Conservation (phyloP, 2,329 filamentous ascomycete species). For the Botrytis fabae region DNA sequence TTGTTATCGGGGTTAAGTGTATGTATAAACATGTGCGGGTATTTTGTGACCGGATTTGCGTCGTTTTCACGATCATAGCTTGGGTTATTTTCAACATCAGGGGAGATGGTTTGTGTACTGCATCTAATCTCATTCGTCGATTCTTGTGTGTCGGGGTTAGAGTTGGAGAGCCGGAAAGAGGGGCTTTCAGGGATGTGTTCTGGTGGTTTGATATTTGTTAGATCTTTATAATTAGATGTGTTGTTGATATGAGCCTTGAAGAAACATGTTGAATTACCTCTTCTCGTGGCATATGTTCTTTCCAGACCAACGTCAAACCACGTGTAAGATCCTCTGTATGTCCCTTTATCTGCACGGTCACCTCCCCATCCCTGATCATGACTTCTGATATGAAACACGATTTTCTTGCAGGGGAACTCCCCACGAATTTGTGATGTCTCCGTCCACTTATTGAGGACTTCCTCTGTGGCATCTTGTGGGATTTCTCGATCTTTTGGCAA, state of each 20-base stretch:
- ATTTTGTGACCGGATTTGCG: not conserved
- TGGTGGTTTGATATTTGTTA: not conserved
- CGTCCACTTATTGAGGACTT: slow-evolving; percentile 31
- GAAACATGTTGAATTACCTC: slow-evolving; percentile 26
- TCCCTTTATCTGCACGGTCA: slow-evolving; percentile 37
- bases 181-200: slow-evolving; percentile 2
- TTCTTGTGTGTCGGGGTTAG: not conserved
- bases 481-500: slow-evolving; percentile 22
- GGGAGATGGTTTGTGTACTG: slow-evolving; percentile 44
- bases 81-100: slow-evolving; percentile 29
- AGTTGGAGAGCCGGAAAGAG: slow-evolving; percentile 9
- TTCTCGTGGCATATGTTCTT: slow-evolving; percentile 47
- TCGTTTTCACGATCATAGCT: not conserved
- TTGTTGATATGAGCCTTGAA: not conserved
- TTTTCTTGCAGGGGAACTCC: slow-evolving; percentile 55
- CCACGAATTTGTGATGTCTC: slow-evolving; percentile 26
- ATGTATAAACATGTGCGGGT: slow-evolving; percentile 39
- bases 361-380: slow-evolving; percentile 61
- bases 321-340: slow-evolving; percentile 54
- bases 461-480: slow-evolving; percentile 29
- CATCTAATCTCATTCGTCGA: slow-evolving; percentile 33
- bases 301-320: slow-evolving; percentile 67
- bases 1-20: slow-evolving; percentile 43
- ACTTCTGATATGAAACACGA: slow-evolving; percentile 59
- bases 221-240: not conserved